These are phyloP conservation scores for Stenocarpella maydis DNA, from an alignment of 2,329 filamentous ascomycete species.

Conservation along the genomic window DNA sequence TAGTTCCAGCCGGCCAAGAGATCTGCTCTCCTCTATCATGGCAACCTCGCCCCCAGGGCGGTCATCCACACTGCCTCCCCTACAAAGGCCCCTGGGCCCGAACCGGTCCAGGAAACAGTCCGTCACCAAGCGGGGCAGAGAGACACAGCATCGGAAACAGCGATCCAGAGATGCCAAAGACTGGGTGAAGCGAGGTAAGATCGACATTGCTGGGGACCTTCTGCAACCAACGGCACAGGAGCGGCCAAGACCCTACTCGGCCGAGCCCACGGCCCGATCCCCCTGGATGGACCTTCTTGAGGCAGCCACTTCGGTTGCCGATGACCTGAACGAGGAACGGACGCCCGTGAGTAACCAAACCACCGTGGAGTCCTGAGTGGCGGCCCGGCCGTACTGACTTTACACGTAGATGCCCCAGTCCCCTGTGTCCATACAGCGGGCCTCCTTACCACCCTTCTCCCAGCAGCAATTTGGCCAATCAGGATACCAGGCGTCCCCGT, in stretches of 20 bases:
- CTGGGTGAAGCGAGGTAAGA: constrained; percentile 67
- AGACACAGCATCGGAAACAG: constrained; percentile 81
- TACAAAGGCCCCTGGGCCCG: constrained; percentile 76
- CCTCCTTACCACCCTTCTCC: constrained; percentile 67
- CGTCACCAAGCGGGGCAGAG: constrained; percentile 79
- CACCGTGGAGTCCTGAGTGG: constrained; percentile 38
- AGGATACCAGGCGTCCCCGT: constrained; percentile 85
- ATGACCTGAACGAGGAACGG: constrained; percentile 89
- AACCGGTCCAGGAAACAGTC: constrained; percentile 85
- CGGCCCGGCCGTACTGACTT: constrained; percentile 45
- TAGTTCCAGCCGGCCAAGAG: constrained; percentile 69
- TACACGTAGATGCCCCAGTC: constrained; percentile 67
- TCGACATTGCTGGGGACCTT: constrained; percentile 59
- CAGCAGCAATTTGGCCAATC: constrained; percentile 59
- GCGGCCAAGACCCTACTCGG: constrained; percentile 80
- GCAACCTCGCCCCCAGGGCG: constrained; percentile 84
- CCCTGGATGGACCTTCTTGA: constrained; percentile 97
- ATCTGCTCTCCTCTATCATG: constrained; percentile 84
- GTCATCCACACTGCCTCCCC: constrained; percentile 86
- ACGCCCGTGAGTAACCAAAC: constrained; percentile 76
- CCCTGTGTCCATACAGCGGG: constrained; percentile 68
- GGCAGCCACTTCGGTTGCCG: constrained; percentile 82
- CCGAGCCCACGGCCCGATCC: constrained; percentile 82
- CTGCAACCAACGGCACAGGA: constrained; percentile 73
- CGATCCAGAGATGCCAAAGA: constrained; percentile 75